Base-by-base conservation (phyloP, 768 basidiomycete genomes). In the Amyloporia xantha region DNA sequence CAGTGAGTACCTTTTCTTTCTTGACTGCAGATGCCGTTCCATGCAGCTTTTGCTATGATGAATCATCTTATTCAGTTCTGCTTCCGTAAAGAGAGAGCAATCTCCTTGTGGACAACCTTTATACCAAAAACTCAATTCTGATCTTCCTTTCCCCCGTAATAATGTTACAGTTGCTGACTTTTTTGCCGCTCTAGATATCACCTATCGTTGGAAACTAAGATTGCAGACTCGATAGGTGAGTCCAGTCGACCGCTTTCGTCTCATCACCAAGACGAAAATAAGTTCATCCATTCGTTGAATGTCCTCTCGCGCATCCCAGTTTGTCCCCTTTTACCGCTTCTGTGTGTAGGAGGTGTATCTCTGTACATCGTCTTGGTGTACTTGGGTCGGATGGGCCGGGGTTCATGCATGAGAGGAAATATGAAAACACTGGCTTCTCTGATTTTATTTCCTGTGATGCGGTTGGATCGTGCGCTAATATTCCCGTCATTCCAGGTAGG, bases 241-340 rank as follows among this genome's bases (percentile, higher is more conserved):
- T n/a, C n/a, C n/a, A n/a, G n/a, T n/a, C n/a, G n/a, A n/a, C n/a
- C n/a, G n/a, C 30, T 33, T 7, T 33, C 15, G 30, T 7, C 30
- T 33, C n/a, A 33, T 15, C 44, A 40, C 35, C 48, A 68, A 65
- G 82, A 84, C 71, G 82, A 85, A 82, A 85, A 68, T 66, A 77
- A 86, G 83, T 84, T 86, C 76, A 85, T 86, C 84, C 84, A 85
- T 86, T 86, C 83, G 73, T 86, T 84, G 84, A 85, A 70, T 66
- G 65, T 68, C 69, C 62, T 54, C 53, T 60, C 44, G 57, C 62
- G 59, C 65, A 57, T 55, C 62, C 60, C 58, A 57, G 50, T 56
- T 55, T 45, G 54, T 59, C 62, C 63, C 59, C 58, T 49, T 59
- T 53, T 47, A 50, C 56, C 66, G 64, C 69, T 68, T 66, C 59